Evolutionary conservation across 1,284 basidiomycete species (phyloP).

Genomic region (Bondarzewia mesenterica): DNA sequence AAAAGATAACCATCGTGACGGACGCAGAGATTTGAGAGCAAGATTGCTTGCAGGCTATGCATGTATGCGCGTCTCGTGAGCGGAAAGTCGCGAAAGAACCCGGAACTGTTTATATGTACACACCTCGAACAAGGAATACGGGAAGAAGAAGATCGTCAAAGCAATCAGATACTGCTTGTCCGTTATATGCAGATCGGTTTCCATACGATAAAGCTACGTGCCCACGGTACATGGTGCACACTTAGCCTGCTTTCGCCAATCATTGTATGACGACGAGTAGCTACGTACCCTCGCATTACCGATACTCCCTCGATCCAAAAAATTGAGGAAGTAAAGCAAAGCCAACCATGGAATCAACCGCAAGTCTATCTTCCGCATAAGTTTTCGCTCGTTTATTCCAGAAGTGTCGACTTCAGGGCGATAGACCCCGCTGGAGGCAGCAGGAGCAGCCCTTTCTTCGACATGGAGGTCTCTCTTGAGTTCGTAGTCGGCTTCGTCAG

Average conservation of each 20-base stretch:
- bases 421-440: slow-evolving; percentile 24
- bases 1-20: slow-evolving; percentile 30
- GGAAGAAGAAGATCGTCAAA: slow-evolving; percentile 59
- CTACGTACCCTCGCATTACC: slow-evolving; percentile 64
- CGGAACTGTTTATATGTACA: slow-evolving; percentile 4
- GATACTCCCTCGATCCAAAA: slow-evolving; percentile 73
- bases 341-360: slow-evolving; percentile 62
- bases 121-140: slow-evolving; percentile 57
- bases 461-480: not conserved
- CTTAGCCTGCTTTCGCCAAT: not conserved
- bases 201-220: slow-evolving; percentile 48
- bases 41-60: slow-evolving; percentile 27
- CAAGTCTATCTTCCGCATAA: slow-evolving; percentile 59
- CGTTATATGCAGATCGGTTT: slow-evolving; percentile 43
- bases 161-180: slow-evolving; percentile 59
- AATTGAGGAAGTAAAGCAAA: slow-evolving; percentile 68
- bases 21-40: slow-evolving; percentile 30
- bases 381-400: slow-evolving; percentile 50
- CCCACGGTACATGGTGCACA: not conserved
- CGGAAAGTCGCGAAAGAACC: not conserved
- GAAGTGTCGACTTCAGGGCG: slow-evolving; percentile 46
- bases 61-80: not conserved
- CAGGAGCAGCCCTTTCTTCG: not conserved
- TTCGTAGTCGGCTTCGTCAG: not conserved
- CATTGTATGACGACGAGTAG: not conserved